Conservation (phyloP, 192 early-diverging fungal genomes). For the Backusella mclennaniae region DNA sequence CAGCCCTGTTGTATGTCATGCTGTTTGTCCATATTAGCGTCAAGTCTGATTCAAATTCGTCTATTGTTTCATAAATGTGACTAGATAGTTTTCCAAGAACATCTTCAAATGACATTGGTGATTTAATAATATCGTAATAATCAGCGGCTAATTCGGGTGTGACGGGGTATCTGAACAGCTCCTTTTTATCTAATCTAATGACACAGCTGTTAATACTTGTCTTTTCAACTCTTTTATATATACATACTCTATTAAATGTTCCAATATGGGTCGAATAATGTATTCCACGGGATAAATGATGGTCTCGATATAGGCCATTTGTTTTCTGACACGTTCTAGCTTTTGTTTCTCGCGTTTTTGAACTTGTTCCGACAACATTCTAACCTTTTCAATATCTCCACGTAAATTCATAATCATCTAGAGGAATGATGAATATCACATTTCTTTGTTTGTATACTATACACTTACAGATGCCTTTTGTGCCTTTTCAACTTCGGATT, state of each 20-base stretch:
- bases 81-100: constrained; percentile 57
- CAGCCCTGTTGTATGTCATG: constrained; percentile 70
- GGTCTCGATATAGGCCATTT: constrained; percentile 64
- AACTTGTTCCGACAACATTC: constrained; percentile 81
- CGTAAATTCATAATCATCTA: constrained; percentile 57
- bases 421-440: not conserved
- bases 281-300: constrained; percentile 71
- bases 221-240: not conserved
- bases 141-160: constrained; percentile 65
- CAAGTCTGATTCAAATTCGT: constrained; percentile 70
- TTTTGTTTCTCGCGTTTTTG: constrained; percentile 72
- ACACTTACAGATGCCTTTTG: constrained; percentile 38
- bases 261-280: constrained; percentile 61
- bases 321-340: constrained; percentile 53
- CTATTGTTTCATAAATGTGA: constrained; percentile 55
- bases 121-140: constrained; percentile 64
- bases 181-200: constrained; percentile 62
- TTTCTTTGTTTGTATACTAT: not conserved
- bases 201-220: not conserved
- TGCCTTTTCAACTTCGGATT: constrained; percentile 74
- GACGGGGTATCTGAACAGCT: constrained; percentile 70
- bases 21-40: constrained; percentile 71
- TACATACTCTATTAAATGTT: constrained; percentile 55
- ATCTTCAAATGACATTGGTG: constrained; percentile 79
- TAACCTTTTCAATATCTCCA: constrained; percentile 84